A percentile compares a stretch with the other conserved stretches of the same genome.
These are phyloP conservation scores for Ceratocystis harringtonii DNA, from an alignment of 2,329 filamentous ascomycete species.

Conservation along the genomic window DNA sequence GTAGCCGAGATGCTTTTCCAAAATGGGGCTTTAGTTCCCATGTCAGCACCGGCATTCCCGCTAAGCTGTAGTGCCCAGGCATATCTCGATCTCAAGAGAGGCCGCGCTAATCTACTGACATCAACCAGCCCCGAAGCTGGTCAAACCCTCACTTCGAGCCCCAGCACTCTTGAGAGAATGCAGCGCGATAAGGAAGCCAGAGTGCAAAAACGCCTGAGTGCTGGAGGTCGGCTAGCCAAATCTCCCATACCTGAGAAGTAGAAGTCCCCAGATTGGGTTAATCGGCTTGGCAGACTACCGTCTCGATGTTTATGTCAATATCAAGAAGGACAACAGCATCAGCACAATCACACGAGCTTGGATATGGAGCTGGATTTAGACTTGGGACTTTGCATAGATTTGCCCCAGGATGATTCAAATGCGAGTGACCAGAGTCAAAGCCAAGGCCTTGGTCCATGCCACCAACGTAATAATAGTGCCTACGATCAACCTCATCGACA, in stretches of 20 bases:
- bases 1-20: slow-evolving; percentile 84
- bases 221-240: slow-evolving; percentile 56
- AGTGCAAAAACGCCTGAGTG: slow-evolving; percentile 65
- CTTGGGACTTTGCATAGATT: background rate
- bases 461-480: background rate
- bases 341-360: background rate
- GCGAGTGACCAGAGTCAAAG: background rate
- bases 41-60: slow-evolving; percentile 61
- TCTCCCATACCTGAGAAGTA: slow-evolving; percentile 48
- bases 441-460: background rate
- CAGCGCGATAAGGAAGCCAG: slow-evolving; percentile 51
- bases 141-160: slow-evolving; percentile 40
- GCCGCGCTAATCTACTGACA: slow-evolving; percentile 31
- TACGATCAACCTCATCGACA: background rate
- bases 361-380: background rate
- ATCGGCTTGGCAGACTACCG: slow-evolving; percentile 16
- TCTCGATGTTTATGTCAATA: slow-evolving; percentile 9
- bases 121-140: slow-evolving; percentile 27
- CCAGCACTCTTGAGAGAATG: slow-evolving; percentile 29
- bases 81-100: slow-evolving; percentile 68
- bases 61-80: slow-evolving; percentile 64
- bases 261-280: slow-evolving; percentile 25
- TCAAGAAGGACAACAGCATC: background rate
- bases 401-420: background rate
- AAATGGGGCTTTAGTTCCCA: slow-evolving; percentile 80